Percentiles rank a stretch among this genome's conserved stretches.
Conservation (phyloP, 2,329 filamentous ascomycete species). For the Hypoxylon sp. region DNA sequence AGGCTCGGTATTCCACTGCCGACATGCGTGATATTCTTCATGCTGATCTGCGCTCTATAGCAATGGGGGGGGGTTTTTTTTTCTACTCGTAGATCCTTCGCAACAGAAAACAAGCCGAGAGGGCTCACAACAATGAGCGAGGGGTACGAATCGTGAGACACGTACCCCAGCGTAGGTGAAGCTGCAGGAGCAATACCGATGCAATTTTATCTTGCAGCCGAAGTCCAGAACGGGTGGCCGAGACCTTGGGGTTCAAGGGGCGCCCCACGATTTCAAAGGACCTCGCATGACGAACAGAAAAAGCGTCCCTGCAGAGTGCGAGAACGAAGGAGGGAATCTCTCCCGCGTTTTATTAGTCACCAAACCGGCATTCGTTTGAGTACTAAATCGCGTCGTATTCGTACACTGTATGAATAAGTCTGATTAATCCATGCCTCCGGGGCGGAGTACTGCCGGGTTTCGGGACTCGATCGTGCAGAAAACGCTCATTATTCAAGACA, state of each 20-base stretch:
- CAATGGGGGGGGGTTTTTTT: background rate
- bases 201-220: slow-evolving; percentile 48
- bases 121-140: slow-evolving; percentile 18
- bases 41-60: slow-evolving; percentile 10
- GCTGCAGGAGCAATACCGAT: slow-evolving; percentile 48
- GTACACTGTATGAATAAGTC: slow-evolving; percentile 32
- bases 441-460: slow-evolving; percentile 42
- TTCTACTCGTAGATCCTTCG: slow-evolving; percentile 2
- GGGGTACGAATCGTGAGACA: slow-evolving; percentile 33
- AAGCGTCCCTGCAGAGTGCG: slow-evolving; percentile 3
- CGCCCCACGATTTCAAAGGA: slow-evolving; percentile 40
- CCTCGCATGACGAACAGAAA: slow-evolving; percentile 36
- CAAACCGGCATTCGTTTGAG: slow-evolving; percentile 33
- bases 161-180: slow-evolving; percentile 23
- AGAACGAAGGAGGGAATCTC: slow-evolving; percentile 1
- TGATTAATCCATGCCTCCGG: slow-evolving; percentile 30
- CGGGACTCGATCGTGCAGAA: slow-evolving; percentile 39
- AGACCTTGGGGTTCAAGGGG: slow-evolving; percentile 39
- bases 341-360: slow-evolving; percentile 32
- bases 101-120: slow-evolving; percentile 5
- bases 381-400: slow-evolving; percentile 35
- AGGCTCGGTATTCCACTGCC: slow-evolving; percentile 35
- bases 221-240: slow-evolving; percentile 39
- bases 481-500: slow-evolving; percentile 30
- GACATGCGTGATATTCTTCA: slow-evolving; percentile 21